A percentile compares a stretch with the other conserved stretches of the same genome.
phyloP scores from a whole-genome alignment of 2,329 filamentous ascomycete species.

The Blastomyces emzantsi region DNA sequence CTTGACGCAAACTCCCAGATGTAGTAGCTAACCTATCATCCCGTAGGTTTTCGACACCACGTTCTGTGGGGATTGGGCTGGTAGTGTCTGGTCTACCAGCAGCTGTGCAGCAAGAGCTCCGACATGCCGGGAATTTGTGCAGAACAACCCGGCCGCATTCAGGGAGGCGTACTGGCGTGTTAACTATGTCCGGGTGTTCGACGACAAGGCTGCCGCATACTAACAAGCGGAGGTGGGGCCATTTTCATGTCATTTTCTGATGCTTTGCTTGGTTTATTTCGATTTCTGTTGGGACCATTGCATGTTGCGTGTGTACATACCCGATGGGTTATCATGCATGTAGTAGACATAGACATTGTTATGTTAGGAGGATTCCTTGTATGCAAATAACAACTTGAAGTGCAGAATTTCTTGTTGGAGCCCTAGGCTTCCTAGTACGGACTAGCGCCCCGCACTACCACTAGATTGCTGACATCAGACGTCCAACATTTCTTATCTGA shows the following conservation, averaged over 20 bases:
- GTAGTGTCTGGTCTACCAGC: constrained; percentile 48
- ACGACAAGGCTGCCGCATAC: not conserved
- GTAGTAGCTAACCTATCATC: constrained; percentile 3
- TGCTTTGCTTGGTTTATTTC: not conserved
- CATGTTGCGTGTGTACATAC: not conserved
- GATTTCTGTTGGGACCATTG: not conserved
- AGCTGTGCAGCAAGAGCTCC: constrained; percentile 43
- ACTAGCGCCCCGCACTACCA: too few relatives aligned
- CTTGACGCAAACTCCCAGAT: not conserved
- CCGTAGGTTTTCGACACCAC: constrained; percentile 58
- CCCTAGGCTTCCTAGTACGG: too few relatives aligned
- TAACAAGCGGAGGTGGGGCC: not conserved
- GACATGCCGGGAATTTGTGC: constrained; percentile 60
- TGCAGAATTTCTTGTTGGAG: too few relatives aligned
- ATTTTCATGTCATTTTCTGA: not conserved
- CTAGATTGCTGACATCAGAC: too few relatives aligned
- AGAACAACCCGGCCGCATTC: constrained; percentile 55
- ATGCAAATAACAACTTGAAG: too few relatives aligned
- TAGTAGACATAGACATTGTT: too few relatives aligned
- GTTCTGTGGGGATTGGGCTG: constrained; percentile 76
- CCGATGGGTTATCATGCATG: not conserved
- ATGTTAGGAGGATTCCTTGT: not conserved
- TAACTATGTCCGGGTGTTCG: not conserved
- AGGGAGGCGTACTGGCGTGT: constrained; percentile 56
- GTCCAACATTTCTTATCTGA: too few relatives aligned